Percentiles rank a stretch among this genome's conserved stretches.
Conservation (phyloP, 2,329 filamentous ascomycete species). For the Sporothrix mexicana region DNA sequence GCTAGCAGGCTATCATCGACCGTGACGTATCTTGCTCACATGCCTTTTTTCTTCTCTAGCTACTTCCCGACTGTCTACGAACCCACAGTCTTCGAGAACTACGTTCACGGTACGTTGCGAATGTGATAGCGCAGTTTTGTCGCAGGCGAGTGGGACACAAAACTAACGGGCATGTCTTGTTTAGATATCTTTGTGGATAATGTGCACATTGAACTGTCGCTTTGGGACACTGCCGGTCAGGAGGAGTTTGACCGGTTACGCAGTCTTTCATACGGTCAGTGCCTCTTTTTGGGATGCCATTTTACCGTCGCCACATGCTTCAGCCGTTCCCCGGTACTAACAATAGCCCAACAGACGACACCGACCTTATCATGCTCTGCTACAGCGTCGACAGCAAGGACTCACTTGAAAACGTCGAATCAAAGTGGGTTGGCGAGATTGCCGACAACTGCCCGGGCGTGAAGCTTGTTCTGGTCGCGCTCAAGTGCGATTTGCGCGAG, state of each 20-base stretch:
- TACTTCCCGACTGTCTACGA: conserved; percentile 99
- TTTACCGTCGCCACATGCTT: background rate
- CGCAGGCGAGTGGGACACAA: background rate
- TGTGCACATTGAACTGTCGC: conserved; percentile 92
- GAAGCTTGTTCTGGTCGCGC: conserved; percentile 89
- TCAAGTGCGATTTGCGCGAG: conserved; percentile 96
- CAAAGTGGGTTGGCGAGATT: conserved; percentile 98
- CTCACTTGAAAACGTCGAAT: conserved; percentile 96
- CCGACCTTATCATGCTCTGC: conserved; percentile 98
- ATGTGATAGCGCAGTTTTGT: background rate
- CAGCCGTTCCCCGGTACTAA: conserved; percentile 29
- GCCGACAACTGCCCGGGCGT: conserved; percentile 96
- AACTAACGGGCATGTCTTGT: conserved; percentile 45
- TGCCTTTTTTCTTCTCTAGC: conserved; percentile 51
- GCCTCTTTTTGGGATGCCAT: background rate
- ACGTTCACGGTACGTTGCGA: conserved; percentile 81
- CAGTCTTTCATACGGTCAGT: conserved; percentile 84
- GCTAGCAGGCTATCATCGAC: background rate
- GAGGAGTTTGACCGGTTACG: conserved; percentile 98
- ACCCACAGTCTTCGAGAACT: conserved; percentile 98
- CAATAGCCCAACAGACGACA: conserved; percentile 64
- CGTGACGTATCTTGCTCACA: conserved; percentile 34
- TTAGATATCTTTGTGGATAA: conserved; percentile 94
- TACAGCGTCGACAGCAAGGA: conserved; percentile 97
- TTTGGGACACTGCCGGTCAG: conserved; percentile 98